phyloP scores from a whole-genome alignment of 768 basidiomycete species.

The Lanmaoa pseudosensibilis region DNA sequence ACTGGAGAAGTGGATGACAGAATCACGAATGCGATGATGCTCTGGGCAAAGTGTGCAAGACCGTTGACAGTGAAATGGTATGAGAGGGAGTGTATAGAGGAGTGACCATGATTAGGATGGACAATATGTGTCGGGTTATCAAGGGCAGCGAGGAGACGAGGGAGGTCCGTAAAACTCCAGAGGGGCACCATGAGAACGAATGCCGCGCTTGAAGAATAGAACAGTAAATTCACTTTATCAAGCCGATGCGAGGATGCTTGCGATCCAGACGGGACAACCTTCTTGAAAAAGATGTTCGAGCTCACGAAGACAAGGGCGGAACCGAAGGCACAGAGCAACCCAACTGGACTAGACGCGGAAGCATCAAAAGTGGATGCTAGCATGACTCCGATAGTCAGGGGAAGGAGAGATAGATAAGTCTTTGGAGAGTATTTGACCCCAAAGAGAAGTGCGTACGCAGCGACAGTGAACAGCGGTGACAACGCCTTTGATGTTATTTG shows the following conservation, averaged over 20 bases:
- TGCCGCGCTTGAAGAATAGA: constrained; percentile 93
- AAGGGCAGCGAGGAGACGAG: constrained; percentile 53
- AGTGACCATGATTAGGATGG: constrained; percentile 47
- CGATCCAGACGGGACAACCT: constrained; percentile 77
- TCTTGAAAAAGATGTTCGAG: constrained; percentile 99
- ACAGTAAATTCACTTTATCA: constrained; percentile 94
- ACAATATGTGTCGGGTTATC: constrained; percentile 42
- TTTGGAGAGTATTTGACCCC: constrained; percentile 88
- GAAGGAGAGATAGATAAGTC: constrained; percentile 93
- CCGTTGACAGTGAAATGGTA: constrained; percentile 94
- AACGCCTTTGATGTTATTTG: constrained; percentile 61
- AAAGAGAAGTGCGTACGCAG: constrained; percentile 91
- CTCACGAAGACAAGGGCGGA: constrained; percentile 96
- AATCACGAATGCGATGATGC: constrained; percentile 96
- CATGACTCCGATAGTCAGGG: constrained; percentile 96
- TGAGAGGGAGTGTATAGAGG: constrained; percentile 59
- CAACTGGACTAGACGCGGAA: constrained; percentile 79
- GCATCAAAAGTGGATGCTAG: constrained; percentile 93
- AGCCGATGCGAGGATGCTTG: constrained; percentile 68
- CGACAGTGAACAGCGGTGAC: constrained; percentile 95
- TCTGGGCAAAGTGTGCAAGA: constrained; percentile 94
- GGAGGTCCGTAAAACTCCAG: constrained; percentile 89
- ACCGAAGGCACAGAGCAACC: constrained; percentile 94
- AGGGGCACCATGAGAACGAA: constrained; percentile 96
- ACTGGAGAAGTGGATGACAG: constrained; percentile 95